These are phyloP conservation scores for Clavaria fumosa DNA, from an alignment of 768 basidiomycete species.

Conservation along the genomic window DNA sequence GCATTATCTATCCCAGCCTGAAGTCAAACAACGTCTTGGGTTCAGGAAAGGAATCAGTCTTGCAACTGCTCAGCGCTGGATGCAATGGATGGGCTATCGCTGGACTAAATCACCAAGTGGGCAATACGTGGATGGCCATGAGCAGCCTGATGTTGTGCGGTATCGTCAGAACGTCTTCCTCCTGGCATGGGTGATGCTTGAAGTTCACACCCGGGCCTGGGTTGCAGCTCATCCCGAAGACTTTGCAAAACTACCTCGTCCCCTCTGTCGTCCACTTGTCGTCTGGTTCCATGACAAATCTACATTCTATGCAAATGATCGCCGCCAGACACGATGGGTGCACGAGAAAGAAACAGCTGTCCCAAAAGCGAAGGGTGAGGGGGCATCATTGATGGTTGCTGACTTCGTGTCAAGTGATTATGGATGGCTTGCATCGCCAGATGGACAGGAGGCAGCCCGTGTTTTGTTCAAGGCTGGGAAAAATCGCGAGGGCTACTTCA, in stretches of 20 bases:
- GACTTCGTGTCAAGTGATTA: conserved; percentile 16
- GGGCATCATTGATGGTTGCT: conserved; percentile 20
- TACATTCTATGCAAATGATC: conserved; percentile 21
- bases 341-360: no score
- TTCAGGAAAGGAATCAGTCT: conserved; percentile 5
- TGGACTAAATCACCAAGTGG: conserved; percentile 11
- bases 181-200: conserved; percentile 6
- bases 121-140: conserved; percentile 21
- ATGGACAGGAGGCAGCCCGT: conserved; percentile 6
- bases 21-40: conserved; percentile 8
- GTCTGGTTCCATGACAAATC: conserved; percentile 19
- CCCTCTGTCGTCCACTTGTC: background rate
- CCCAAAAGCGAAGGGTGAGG: conserved; percentile 21
- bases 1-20: conserved; percentile 9
- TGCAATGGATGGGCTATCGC: conserved; percentile 9
- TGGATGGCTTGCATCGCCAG: conserved; percentile 8
- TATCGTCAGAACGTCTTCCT: conserved; percentile 16
- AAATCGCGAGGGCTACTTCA: conserved; percentile 11
- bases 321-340: conserved; percentile 15
- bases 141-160: conserved; percentile 17
- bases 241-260: background rate
- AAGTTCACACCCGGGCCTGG: conserved; percentile 4
- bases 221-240: background rate
- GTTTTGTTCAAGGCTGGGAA: conserved; percentile 10
- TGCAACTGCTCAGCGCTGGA: conserved; percentile 12